phyloP scores from a whole-genome alignment of 768 basidiomycete species.

The Psilocybe tampanensis region DNA sequence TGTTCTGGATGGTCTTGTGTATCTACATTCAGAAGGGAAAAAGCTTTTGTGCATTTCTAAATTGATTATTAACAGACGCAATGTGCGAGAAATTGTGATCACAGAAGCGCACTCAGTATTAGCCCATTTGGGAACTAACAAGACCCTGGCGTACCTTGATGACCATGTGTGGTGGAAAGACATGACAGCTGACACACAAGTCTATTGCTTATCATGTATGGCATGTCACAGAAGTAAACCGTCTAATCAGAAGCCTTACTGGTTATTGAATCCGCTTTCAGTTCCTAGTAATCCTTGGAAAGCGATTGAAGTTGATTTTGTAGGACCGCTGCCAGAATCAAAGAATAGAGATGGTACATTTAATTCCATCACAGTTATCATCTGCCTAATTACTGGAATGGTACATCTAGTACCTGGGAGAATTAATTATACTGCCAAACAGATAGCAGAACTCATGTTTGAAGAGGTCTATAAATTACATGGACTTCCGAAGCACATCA shows the following conservation, averaged over 20 bases:
- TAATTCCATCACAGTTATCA: conserved; percentile 30
- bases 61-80: conserved; percentile 13
- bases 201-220: conserved; percentile 28
- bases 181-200: conserved; percentile 27
- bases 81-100: conserved; percentile 31
- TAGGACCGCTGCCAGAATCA: conserved; percentile 15
- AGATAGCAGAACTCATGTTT: conserved; percentile 39
- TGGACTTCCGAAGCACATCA: conserved; percentile 37
- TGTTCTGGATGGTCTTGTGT: conserved; percentile 19
- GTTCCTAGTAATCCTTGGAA: conserved; percentile 30
- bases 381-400: conserved; percentile 24
- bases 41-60: conserved; percentile 26
- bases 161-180: conserved; percentile 45
- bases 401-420: conserved; percentile 28
- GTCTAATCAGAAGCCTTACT: conserved; percentile 26
- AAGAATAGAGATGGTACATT: conserved; percentile 20
- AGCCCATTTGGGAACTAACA: conserved; percentile 37
- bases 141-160: conserved; percentile 32
- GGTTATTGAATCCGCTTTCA: conserved; percentile 24
- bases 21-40: conserved; percentile 3
- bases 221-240: conserved; percentile 23
- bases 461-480: conserved; percentile 36
- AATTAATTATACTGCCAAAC: conserved; percentile 29
- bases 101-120: conserved; percentile 38
- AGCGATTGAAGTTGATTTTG: conserved; percentile 18